These are phyloP conservation scores for Arachis hypogaea DNA, from an alignment of 306 rosid genomes.

Conservation along the genomic window DNA sequence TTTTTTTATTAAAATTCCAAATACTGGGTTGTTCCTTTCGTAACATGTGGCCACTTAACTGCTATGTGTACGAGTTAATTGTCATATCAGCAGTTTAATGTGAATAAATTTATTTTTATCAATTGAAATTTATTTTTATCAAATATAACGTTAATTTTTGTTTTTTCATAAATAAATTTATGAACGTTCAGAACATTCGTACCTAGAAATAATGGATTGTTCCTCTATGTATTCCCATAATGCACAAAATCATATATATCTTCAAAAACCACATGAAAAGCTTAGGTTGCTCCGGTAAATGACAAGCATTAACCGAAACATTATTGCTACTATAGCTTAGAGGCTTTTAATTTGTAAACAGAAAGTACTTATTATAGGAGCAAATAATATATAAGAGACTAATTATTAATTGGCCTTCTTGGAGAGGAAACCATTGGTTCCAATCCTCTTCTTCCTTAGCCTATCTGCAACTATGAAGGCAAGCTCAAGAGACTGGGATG, in stretches of 20 bases:
- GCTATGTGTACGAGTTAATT: too few relatives aligned
- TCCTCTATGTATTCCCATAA: too few relatives aligned
- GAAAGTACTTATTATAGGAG: not conserved
- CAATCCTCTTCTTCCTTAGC: conserved; percentile 74
- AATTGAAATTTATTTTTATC: too few relatives aligned
- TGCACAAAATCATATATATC: not conserved
- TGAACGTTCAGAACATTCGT: too few relatives aligned
- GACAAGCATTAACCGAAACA: conserved; percentile 3
- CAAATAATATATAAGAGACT: conserved; percentile 16
- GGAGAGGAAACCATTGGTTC: conserved; percentile 47
- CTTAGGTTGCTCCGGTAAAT: not conserved
- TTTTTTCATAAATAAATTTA: too few relatives aligned
- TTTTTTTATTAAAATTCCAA: too few relatives aligned
- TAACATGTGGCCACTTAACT: too few relatives aligned
- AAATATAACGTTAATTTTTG: too few relatives aligned
- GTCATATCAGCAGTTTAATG: too few relatives aligned
- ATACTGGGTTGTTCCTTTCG: too few relatives aligned
- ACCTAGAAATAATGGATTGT: too few relatives aligned
- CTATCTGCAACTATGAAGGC: conserved; percentile 73
- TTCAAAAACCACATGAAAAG: not conserved
- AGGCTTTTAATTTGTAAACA: not conserved
- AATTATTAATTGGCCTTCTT: not conserved
- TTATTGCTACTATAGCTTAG: conserved; percentile 9
- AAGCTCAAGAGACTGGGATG: conserved; percentile 80
- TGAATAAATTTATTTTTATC: too few relatives aligned